These are phyloP conservation scores for Hericium coralloides DNA, from an alignment of 768 basidiomycete species.

Conservation along the genomic window DNA sequence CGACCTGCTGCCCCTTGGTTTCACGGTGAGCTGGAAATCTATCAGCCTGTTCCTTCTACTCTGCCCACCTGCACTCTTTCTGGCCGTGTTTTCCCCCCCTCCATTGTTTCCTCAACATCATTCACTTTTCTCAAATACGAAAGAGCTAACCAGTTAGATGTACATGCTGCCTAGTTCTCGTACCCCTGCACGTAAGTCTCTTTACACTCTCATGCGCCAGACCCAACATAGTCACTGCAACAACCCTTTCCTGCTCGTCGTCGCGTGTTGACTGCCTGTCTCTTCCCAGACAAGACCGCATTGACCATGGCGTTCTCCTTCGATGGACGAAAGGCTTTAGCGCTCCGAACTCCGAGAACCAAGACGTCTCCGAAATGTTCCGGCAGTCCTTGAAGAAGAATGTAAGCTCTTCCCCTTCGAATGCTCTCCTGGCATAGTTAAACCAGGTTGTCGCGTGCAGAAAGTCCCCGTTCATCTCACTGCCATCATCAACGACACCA, in stretches of 20 bases:
- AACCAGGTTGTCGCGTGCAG: constrained; percentile 27
- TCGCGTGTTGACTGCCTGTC: background rate
- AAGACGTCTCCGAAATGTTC: constrained; percentile 93
- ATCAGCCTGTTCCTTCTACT: background rate
- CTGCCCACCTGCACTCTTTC: background rate
- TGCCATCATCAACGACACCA: constrained; percentile 95
- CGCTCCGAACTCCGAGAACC: constrained; percentile 82
- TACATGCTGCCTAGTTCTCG: constrained; percentile 54
- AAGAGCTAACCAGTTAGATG: constrained; percentile 10
- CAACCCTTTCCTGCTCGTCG: background rate
- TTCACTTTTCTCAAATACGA: constrained; percentile 1
- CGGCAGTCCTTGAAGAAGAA: constrained; percentile 66
- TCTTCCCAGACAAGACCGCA: constrained; percentile 68
- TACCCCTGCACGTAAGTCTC: constrained; percentile 83
- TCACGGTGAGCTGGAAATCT: constrained; percentile 65
- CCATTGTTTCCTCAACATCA: constrained; percentile 3
- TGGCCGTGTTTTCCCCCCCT: background rate
- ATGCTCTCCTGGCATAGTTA: background rate
- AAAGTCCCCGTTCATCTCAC: constrained; percentile 76
- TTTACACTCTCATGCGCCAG: background rate
- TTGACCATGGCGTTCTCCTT: constrained; percentile 90
- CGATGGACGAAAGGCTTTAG: constrained; percentile 99
- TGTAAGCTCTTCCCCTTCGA: constrained; percentile 33
- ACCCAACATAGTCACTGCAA: background rate
- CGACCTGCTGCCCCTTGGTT: constrained; percentile 72